Conservation (phyloP, 345 rosid genomes). For the Bruguiera sexangula region DNA sequence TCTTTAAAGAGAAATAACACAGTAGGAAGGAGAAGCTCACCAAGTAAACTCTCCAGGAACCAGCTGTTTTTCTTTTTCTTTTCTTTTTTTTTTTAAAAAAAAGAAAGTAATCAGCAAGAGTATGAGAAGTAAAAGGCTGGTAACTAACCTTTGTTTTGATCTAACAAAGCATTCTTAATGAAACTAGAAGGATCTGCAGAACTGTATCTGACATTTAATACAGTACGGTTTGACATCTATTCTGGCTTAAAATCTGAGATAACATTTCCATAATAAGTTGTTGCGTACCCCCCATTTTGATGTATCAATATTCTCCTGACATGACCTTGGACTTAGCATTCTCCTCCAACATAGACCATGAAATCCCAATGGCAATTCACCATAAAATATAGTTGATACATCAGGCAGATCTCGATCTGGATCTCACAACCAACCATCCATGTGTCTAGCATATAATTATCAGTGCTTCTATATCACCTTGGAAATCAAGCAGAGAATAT, state of each 20-base stretch:
- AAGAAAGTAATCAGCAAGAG: background rate
- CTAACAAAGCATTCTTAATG: constrained; percentile 30
- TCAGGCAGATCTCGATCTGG: constrained; percentile 1
- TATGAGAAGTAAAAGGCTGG: constrained; percentile 11
- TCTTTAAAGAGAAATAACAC: too few species aligned
- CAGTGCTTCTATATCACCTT: constrained; percentile 11
- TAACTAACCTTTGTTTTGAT: constrained; percentile 41
- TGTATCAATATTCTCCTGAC: constrained; percentile 6
- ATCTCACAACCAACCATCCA: constrained; percentile 13
- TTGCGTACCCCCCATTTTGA: constrained; percentile 1
- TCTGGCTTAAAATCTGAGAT: constrained; percentile 18
- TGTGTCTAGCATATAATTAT: constrained; percentile 2
- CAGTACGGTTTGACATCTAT: constrained; percentile 21
- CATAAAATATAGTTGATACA: background rate
- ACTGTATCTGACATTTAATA: constrained; percentile 24
- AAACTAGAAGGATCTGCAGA: constrained; percentile 28
- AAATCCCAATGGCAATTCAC: constrained; percentile 8
- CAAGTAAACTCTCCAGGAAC: too few species aligned
- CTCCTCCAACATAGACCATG: constrained; percentile 4
- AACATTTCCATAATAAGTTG: constrained; percentile 14
- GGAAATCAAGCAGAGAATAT: constrained; percentile 5
- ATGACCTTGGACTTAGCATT: constrained; percentile 15
- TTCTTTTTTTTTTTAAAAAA: too few species aligned
- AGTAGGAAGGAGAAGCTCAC: too few species aligned
- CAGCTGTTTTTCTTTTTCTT: too few species aligned